These are phyloP conservation scores for Calcarisporium arbuscula DNA, from an alignment of 2,329 filamentous ascomycete species.

Conservation along the genomic window DNA sequence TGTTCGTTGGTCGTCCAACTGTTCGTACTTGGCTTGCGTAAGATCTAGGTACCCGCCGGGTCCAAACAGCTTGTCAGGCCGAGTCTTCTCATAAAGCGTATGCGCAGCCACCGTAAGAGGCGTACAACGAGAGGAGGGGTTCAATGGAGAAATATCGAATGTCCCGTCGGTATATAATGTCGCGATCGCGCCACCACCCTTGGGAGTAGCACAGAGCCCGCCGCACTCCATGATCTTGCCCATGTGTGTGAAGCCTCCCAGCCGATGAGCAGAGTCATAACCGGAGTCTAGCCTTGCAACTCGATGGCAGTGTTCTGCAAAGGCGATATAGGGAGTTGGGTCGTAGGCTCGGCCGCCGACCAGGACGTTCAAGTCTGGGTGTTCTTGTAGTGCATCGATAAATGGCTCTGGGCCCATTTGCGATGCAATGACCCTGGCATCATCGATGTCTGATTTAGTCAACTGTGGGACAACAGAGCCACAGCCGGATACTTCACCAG, in stretches of 20 bases:
- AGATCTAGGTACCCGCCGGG: too few relatives aligned
- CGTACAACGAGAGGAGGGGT: too few relatives aligned
- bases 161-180: slow-evolving; percentile 31
- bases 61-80: too few relatives aligned
- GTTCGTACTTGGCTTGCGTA: too few relatives aligned
- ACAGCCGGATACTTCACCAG: too few relatives aligned
- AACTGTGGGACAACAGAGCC: slow-evolving; percentile 34
- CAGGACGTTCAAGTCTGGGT: slow-evolving; percentile 40
- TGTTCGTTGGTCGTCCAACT: too few relatives aligned
- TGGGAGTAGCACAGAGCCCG: slow-evolving; percentile 39
- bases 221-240: slow-evolving; percentile 51
- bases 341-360: slow-evolving; percentile 39
- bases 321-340: slow-evolving; percentile 33
- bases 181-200: slow-evolving; percentile 33
- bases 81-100: too few relatives aligned
- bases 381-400: slow-evolving; percentile 30
- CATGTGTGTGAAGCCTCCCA: slow-evolving; percentile 41
- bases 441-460: slow-evolving; percentile 29
- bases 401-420: slow-evolving; percentile 43
- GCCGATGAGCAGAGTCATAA: neutral
- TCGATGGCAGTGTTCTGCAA: neutral
- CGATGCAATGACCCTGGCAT: slow-evolving; percentile 30
- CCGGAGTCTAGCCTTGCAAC: neutral
- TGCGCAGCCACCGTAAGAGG: too few relatives aligned
- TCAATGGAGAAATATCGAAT: slow-evolving; percentile 40